Percentiles rank a stretch among this genome's conserved stretches.
Evolutionary conservation across 2,329 filamentous ascomycete species (phyloP).

Genomic region (Diaporthe aspalathi): DNA sequence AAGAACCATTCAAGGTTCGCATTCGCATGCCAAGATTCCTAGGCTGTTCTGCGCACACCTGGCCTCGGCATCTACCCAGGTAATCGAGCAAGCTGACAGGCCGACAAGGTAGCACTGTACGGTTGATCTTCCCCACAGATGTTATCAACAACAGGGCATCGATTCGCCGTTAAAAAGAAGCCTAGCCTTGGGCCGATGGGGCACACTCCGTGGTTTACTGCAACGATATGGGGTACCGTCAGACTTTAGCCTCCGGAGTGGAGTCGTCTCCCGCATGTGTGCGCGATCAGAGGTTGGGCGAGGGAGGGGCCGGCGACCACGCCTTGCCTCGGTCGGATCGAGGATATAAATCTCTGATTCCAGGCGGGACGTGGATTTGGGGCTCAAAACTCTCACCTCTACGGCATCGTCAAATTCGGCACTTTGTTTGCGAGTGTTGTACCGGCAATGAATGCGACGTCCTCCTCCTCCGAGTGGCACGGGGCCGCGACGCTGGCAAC

Average conservation of each 20-base stretch:
- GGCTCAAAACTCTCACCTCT: not conserved
- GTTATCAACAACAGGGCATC: constrained; percentile 17
- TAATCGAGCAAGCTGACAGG: constrained; percentile 15
- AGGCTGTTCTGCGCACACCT: not conserved
- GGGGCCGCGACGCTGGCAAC: not conserved
- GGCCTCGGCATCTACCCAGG: not conserved
- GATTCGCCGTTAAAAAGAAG: constrained; percentile 21
- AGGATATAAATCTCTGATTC: constrained; percentile 8
- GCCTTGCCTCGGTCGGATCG: not conserved
- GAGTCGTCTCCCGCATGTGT: not conserved
- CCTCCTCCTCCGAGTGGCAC: not conserved
- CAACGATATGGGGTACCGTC: not conserved
- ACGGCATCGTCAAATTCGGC: too few relatives aligned
- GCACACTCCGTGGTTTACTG: not conserved
- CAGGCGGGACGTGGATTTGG: not conserved
- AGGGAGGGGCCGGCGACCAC: not conserved
- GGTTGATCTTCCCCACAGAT: constrained; percentile 11
- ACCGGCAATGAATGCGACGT: not conserved
- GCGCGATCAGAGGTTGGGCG: not conserved
- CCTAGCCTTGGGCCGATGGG: constrained; percentile 2
- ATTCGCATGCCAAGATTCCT: not conserved
- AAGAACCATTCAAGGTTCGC: not conserved
- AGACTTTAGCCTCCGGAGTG: constrained; percentile 13
- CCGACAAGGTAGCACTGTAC: constrained; percentile 1
- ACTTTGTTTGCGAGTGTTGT: too few relatives aligned